phyloP scores from a whole-genome alignment of 257 asterid species.

The Asclepias syriaca region DNA sequence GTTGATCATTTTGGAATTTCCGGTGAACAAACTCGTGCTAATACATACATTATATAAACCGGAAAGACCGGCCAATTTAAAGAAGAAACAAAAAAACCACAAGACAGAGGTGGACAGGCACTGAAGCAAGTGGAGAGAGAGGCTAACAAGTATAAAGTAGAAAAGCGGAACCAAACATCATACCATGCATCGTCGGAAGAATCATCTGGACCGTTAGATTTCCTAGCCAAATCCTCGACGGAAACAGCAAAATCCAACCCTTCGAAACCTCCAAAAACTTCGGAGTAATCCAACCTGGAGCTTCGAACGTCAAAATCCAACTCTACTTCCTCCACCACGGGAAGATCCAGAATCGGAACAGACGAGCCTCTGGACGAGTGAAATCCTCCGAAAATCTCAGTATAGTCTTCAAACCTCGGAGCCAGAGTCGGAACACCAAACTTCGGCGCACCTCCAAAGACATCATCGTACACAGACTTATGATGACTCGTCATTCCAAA shows the following conservation, averaged over 20 bases:
- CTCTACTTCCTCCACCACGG: conserved; percentile 31
- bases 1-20: neutral
- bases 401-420: conserved; percentile 79
- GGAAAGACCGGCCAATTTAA: neutral
- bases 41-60: neutral
- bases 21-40: neutral
- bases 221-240: conserved; percentile 50
- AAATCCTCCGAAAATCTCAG: conserved; percentile 81
- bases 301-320: conserved; percentile 35
- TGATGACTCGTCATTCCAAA: conserved; percentile 45
- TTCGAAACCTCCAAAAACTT: conserved; percentile 53
- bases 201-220: conserved; percentile 44
- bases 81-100: neutral
- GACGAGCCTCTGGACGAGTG: conserved; percentile 69
- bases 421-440: conserved; percentile 50
- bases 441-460: conserved; percentile 58
- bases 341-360: conserved; percentile 77
- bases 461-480: conserved; percentile 74
- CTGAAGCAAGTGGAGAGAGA: neutral
- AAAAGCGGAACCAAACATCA: conserved; percentile 7
- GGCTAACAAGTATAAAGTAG: neutral
- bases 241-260: conserved; percentile 46
- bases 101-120: neutral
- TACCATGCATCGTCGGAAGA: conserved; percentile 75
- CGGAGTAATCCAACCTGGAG: conserved; percentile 59